phyloP scores from a whole-genome alignment of 345 rosid genomes.

The Moricandia arvensis region DNA sequence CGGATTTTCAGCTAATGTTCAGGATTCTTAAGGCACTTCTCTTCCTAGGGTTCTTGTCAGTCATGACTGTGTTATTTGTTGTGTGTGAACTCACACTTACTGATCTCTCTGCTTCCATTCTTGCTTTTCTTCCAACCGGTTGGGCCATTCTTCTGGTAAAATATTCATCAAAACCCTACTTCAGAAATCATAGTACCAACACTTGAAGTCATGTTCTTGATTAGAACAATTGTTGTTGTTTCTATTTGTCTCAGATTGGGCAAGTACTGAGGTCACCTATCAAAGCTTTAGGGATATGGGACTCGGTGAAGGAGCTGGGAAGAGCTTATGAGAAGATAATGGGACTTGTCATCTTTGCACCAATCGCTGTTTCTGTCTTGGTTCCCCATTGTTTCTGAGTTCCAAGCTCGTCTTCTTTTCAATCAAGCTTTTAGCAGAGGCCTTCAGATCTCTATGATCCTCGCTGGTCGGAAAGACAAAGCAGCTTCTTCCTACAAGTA shows the following conservation, averaged over 20 bases:
- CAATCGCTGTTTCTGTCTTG: background rate
- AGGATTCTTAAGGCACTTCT: constrained; percentile 91
- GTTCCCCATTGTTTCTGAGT: background rate
- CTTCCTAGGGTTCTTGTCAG: constrained; percentile 79
- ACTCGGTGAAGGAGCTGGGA: background rate
- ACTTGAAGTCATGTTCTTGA: background rate
- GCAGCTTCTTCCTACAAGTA: background rate
- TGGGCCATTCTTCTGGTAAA: constrained; percentile 90
- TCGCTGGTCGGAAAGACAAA: background rate
- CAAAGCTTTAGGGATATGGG: background rate
- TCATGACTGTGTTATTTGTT: constrained; percentile 79
- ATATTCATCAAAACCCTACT: constrained; percentile 10
- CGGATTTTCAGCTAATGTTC: constrained; percentile 86
- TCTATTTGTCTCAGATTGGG: background rate
- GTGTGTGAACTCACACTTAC: constrained; percentile 57
- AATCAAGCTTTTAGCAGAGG: background rate
- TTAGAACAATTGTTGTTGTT: background rate
- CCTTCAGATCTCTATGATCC: background rate
- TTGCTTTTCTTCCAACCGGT: constrained; percentile 85
- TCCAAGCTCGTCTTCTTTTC: background rate
- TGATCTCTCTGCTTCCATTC: constrained; percentile 70
- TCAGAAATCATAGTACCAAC: background rate
- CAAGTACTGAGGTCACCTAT: background rate
- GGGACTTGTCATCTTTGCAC: background rate
- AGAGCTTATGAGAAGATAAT: background rate